phyloP scores from a whole-genome alignment of 139 green algal genomes.

The Ulvella scutata region DNA sequence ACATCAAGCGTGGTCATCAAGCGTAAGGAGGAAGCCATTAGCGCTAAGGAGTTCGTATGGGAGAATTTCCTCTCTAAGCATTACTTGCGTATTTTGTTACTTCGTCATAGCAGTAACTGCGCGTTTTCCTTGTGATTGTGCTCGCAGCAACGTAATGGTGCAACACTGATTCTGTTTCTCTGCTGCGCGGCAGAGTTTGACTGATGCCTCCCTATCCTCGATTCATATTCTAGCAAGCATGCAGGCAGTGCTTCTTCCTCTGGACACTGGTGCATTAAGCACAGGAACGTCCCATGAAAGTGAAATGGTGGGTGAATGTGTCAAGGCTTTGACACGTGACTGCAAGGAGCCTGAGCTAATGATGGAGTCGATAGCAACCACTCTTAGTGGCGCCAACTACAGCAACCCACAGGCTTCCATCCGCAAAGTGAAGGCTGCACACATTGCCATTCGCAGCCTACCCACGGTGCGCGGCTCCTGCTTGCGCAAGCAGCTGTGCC shows the following conservation, averaged over 20 bases:
- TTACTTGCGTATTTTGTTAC: too few species aligned
- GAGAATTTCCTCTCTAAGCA: too few species aligned
- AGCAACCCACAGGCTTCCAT: not conserved
- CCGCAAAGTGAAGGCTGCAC: not conserved
- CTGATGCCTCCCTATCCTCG: not conserved
- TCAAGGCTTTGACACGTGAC: not conserved
- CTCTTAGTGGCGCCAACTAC: not conserved
- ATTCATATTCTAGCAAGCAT: not conserved
- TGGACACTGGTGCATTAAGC: not conserved
- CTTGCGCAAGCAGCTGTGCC: not conserved
- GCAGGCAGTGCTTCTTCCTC: not conserved
- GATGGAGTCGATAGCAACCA: not conserved
- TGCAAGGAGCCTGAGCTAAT: not conserved
- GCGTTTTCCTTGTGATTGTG: not conserved
- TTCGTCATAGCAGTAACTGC: too few species aligned
- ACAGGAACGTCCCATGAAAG: not conserved
- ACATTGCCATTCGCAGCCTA: not conserved
- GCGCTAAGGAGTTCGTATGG: too few species aligned
- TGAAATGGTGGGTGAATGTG: not conserved
- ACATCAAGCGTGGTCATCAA: too few species aligned
- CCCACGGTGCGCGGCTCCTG: not conserved
- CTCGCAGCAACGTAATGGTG: not conserved
- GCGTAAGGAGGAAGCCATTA: too few species aligned
- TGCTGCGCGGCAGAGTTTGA: not conserved
- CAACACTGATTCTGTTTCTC: not conserved